These are phyloP conservation scores for Fusarium brachygibbosum DNA, from an alignment of 2,329 filamentous ascomycete species.

Conservation along the genomic window DNA sequence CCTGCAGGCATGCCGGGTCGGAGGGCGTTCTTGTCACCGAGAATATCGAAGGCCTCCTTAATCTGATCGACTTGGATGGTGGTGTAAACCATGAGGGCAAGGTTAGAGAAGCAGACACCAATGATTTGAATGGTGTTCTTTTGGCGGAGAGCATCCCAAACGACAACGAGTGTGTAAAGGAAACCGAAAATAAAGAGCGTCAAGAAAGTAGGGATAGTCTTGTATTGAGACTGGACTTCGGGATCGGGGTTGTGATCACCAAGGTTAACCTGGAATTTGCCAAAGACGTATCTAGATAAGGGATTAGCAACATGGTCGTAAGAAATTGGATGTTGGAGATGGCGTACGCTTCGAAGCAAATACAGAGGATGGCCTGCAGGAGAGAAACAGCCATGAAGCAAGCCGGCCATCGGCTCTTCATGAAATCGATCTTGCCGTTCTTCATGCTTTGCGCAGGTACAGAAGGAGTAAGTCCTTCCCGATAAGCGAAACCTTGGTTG, in stretches of 20 bases:
- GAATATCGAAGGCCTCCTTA: constrained; percentile 73
- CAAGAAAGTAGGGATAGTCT: constrained; percentile 92
- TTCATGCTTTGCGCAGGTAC: constrained; percentile 51
- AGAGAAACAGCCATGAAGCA: constrained; percentile 81
- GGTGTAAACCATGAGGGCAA: constrained; percentile 92
- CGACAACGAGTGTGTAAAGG: constrained; percentile 88
- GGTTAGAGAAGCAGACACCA: constrained; percentile 91
- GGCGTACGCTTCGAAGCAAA: constrained; percentile 88
- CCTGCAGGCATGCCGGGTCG: constrained; percentile 47
- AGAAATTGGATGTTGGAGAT: background rate
- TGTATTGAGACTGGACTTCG: constrained; percentile 65
- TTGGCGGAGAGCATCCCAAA: constrained; percentile 91
- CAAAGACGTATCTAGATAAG: constrained; percentile 83
- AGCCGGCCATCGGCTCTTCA: constrained; percentile 90
- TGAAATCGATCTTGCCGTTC: constrained; percentile 72
- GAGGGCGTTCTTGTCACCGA: constrained; percentile 64
- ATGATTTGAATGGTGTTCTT: constrained; percentile 99
- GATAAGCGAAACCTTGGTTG: constrained; percentile 56
- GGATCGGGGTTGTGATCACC: constrained; percentile 56
- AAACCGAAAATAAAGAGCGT: constrained; percentile 98
- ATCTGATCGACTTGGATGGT: constrained; percentile 95
- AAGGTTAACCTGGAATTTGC: constrained; percentile 79
- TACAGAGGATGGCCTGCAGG: constrained; percentile 82
- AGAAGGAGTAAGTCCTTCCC: constrained; percentile 55
- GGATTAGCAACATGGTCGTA: constrained; percentile 30